These are phyloP conservation scores for Penstemon eatonii DNA, from an alignment of 257 asterid genomes.

Conservation along the genomic window DNA sequence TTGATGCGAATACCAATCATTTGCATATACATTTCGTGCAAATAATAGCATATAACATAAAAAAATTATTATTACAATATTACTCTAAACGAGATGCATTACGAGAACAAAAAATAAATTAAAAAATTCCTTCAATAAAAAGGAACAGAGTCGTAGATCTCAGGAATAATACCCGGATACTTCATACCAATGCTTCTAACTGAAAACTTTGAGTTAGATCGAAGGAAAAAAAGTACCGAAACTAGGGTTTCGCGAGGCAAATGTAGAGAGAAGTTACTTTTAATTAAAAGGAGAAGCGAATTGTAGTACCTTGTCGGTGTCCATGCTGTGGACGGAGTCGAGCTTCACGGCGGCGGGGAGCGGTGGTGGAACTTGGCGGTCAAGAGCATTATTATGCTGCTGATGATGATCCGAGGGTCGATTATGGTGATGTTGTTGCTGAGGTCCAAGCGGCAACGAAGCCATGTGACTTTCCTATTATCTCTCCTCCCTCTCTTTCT, in stretches of 20 bases:
- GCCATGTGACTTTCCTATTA: conserved; percentile 58
- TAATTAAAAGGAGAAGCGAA: not conserved
- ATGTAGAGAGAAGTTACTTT: not conserved
- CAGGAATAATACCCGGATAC: conserved; percentile 17
- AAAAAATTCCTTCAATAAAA: no score
- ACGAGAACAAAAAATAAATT: no score
- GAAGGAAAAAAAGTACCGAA: conserved; percentile 17
- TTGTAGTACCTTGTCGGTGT: conserved; percentile 57
- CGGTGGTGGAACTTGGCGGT: conserved; percentile 49
- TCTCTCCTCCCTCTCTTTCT: not conserved
- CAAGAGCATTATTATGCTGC: conserved; percentile 23
- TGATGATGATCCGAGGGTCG: conserved; percentile 44
- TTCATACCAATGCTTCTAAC: conserved; percentile 27
- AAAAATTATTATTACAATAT: not conserved
- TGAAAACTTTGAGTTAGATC: conserved; percentile 44
- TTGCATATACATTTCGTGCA: conserved; percentile 18
- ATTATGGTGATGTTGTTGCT: conserved; percentile 46
- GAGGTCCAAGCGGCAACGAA: conserved; percentile 81
- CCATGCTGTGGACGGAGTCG: conserved; percentile 43
- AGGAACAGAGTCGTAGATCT: conserved; percentile 16
- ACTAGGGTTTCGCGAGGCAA: conserved; percentile 21
- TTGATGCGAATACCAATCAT: not conserved
- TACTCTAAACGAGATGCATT: not conserved
- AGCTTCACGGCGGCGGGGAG: conserved; percentile 50
- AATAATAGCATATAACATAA: not conserved